Percentiles rank a stretch among this genome's conserved stretches.
Conservation (phyloP, 495 filamentous ascomycete genomes). For the Viridothelium virens region DNA sequence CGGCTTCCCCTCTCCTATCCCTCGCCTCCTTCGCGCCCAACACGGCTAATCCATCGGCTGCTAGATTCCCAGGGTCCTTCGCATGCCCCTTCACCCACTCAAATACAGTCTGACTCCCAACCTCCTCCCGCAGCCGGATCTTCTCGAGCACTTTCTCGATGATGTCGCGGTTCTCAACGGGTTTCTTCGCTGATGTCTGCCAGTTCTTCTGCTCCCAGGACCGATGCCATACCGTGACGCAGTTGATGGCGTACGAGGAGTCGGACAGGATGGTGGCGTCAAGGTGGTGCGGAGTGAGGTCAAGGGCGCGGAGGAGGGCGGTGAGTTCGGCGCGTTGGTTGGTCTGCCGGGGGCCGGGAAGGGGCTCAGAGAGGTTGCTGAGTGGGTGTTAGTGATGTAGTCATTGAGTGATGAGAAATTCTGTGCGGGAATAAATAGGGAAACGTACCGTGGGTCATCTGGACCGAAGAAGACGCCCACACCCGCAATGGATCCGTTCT, state of each 20-base stretch:
- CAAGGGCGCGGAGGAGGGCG: constrained; percentile 74
- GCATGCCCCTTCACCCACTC: constrained; percentile 84
- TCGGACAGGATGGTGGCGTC: constrained; percentile 70
- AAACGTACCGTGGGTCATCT: constrained; percentile 56
- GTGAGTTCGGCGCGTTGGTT: constrained; percentile 94
- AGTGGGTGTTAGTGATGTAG: constrained; percentile 30
- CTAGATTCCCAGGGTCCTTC: constrained; percentile 60
- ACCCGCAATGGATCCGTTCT: constrained; percentile 61
- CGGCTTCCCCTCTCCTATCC: constrained; percentile 17
- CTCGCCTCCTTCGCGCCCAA: constrained; percentile 38
- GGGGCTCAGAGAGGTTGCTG: constrained; percentile 74
- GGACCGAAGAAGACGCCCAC: constrained; percentile 83
- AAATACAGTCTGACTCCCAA: constrained; percentile 41
- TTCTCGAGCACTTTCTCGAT: constrained; percentile 61
- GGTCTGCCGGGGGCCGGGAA: constrained; percentile 68
- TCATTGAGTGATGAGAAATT: background rate
- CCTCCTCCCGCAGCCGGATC: constrained; percentile 37
- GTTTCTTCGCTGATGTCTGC: constrained; percentile 58
- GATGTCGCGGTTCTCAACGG: constrained; percentile 80
- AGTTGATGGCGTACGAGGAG: constrained; percentile 81
- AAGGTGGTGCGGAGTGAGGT: constrained; percentile 58
- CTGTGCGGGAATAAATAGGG: constrained; percentile 1
- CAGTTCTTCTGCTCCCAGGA: constrained; percentile 76
- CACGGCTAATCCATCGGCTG: constrained; percentile 74
- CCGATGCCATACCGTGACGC: constrained; percentile 74